Conservation (phyloP, 2,329 filamentous ascomycete genomes). For the Chlorencoelia australis region DNA sequence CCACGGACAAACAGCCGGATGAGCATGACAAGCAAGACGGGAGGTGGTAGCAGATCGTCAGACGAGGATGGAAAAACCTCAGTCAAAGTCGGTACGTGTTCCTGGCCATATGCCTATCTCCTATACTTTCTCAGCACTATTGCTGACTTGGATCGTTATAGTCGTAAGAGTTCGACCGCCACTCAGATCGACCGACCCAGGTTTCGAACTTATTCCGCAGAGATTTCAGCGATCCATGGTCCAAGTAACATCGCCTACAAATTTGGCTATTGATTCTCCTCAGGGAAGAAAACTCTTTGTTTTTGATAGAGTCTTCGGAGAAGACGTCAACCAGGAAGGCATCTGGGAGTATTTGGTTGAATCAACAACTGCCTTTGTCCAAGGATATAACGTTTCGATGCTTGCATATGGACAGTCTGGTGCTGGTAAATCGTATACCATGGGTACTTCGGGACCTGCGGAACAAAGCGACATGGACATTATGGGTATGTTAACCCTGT, state of each 20-base stretch:
- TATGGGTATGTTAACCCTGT: constrained; percentile 62
- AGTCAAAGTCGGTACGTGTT: constrained; percentile 84
- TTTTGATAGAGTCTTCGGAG: constrained; percentile 87
- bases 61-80: constrained; percentile 86
- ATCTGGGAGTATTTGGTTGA: constrained; percentile 92
- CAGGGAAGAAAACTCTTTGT: constrained; percentile 93
- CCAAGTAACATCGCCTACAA: constrained; percentile 78
- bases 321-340: constrained; percentile 75
- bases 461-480: constrained; percentile 62
- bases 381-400: constrained; percentile 97
- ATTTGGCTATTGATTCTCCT: constrained; percentile 76
- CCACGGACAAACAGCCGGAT: constrained; percentile 73
- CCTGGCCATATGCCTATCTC: neutral
- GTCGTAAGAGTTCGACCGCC: constrained; percentile 89
- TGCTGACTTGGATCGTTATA: constrained; percentile 31
- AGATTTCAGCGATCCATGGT: constrained; percentile 90
- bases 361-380: constrained; percentile 79
- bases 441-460: constrained; percentile 83
- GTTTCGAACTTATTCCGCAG: constrained; percentile 89
- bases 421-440: constrained; percentile 95
- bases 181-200: constrained; percentile 72
- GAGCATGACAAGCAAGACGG: constrained; percentile 70
- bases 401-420: constrained; percentile 96
- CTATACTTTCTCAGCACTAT: neutral
- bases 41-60: constrained; percentile 72